phyloP scores from a whole-genome alignment of 768 basidiomycete species.

The Suillus weaverae region DNA sequence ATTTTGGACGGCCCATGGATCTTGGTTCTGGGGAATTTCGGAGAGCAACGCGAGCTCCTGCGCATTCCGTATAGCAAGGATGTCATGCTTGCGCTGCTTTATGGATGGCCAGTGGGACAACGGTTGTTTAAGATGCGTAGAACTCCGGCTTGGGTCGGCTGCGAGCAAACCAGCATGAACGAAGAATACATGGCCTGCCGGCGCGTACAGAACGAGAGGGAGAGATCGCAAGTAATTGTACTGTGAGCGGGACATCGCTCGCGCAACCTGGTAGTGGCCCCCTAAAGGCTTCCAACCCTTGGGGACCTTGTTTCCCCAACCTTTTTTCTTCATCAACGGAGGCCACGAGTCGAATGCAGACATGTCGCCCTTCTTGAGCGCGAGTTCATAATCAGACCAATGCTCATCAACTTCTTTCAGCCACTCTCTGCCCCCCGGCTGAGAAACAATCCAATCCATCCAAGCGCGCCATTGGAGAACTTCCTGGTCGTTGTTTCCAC shows the following conservation, averaged over 20 bases:
- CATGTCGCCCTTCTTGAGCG: conserved; percentile 28
- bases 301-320: conserved; percentile 57
- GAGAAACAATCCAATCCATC: conserved; percentile 71
- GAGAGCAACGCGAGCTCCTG: conserved; percentile 72
- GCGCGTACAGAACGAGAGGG: conserved; percentile 74
- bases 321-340: conserved; percentile 38
- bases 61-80: conserved; percentile 42
- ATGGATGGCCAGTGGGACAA: conserved; percentile 59
- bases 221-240: conserved; percentile 74
- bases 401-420: conserved; percentile 47
- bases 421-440: conserved; percentile 51
- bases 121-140: conserved; percentile 61
- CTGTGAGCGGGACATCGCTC: conserved; percentile 57
- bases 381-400: conserved; percentile 34
- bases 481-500: conserved; percentile 93
- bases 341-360: conserved; percentile 26
- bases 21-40: conserved; percentile 71
- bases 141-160: conserved; percentile 57
- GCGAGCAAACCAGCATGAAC: conserved; percentile 86
- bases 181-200: conserved; percentile 71
- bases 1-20: conserved; percentile 67
- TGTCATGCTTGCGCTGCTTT: conserved; percentile 22
- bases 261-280: conserved; percentile 78
- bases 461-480: conserved; percentile 89
- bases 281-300: conserved; percentile 72